Base-by-base conservation (phyloP, 352 stramenopile genomes). In the Pythium aristosporum region DNA sequence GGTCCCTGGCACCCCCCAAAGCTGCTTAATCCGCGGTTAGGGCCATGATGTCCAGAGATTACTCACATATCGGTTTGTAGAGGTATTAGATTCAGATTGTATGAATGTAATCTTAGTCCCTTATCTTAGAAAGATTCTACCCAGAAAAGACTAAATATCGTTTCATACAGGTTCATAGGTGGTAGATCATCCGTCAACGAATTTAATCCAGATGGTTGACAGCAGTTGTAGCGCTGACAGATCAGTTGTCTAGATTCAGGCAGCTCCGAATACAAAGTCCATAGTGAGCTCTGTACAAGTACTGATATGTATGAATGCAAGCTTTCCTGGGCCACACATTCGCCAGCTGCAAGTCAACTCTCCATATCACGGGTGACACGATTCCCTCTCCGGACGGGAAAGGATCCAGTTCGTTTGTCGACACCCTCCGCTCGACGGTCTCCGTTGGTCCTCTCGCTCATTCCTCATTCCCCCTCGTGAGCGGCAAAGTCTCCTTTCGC, bases 391-490 rank as follows among this genome's bases (percentile, higher is more conserved):
- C 2, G 25, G 2, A 28, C 25, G 25, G 25, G 25, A 28, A 28
- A 28, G 25, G 25, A 28, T 28, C 25, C 25, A 28, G 25, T 28
- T 28, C 25, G 25, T 28, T 28, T 28, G 25, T 28, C 25, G 25
- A 28, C 25, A 28, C 37, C 37, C 37, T 43, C 37, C 5, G 37
- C 11, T 43, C 36, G 10, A 42, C 36, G 36, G 15, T 11, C 36
- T 42, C 36, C 2, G 5, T 42, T 42, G 36, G 36, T 7, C 15
- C 36, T 11, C 15, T 46, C 43, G n/a, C 20, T 63, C 57, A 61
- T 57, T 61, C 42, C 28, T 18, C 43, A 57, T 54, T 50, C 60
- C 63, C 30, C 62, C n/a, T 59, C 61, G 52, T 25, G 34, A n/a
- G 20, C 53, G 15, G 18, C 59, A 28, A 57, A 55, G 21, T 32